Evolutionary conservation across 176 grass and related monocot genomes (phyloP), one percentile per base, ranked within the genome.

Genomic region (Eleusine coracana): DNA sequence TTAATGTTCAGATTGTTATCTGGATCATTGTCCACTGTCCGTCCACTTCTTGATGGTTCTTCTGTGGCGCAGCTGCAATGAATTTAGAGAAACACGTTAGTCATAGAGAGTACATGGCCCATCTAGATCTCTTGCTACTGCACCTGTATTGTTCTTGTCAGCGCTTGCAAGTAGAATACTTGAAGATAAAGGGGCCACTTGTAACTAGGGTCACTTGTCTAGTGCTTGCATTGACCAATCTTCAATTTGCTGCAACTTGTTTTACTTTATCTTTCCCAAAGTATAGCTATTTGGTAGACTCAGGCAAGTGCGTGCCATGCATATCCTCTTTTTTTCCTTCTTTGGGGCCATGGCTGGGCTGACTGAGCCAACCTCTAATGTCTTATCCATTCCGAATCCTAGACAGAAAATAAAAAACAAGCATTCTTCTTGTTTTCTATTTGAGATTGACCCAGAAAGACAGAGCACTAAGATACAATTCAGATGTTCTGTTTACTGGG

Each of bases 381-480:
- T 48, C 51, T 74, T 74, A 74, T 56, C 49, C 50, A 74, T 74
- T 29, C 50, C 37, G 37, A 17, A 28, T 18, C 37, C 49, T 54
- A 6, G 48, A 1, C 6, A 55, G 29, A 36, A 28, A 74, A 74
- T 11, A 52, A 10, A 51, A 29, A 73, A 49, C 3, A 0, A 49
- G 16, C 27, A 36, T 36, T 34, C 12, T 37, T 1, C 61, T 62
- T 28, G 9, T 64, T 31, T 28, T 31, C 11, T 31, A 31, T 64
- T 28, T 64, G 14, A 66, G 28, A n/a, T 29, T 31, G 27, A 7
- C 18, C 29, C 14, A 37, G 16, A 31, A 59, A 23, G 23, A 6
- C 10, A 45, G 7, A 23, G n/a, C 20, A 58, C 18, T 25, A 0
- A 25, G 8, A 60, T 1, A 59, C 20, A 59, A n/a, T n/a, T 59